Evolutionary conservation across 208 protist species (phyloP).

Genomic region (Leishmania mexicana): DNA sequence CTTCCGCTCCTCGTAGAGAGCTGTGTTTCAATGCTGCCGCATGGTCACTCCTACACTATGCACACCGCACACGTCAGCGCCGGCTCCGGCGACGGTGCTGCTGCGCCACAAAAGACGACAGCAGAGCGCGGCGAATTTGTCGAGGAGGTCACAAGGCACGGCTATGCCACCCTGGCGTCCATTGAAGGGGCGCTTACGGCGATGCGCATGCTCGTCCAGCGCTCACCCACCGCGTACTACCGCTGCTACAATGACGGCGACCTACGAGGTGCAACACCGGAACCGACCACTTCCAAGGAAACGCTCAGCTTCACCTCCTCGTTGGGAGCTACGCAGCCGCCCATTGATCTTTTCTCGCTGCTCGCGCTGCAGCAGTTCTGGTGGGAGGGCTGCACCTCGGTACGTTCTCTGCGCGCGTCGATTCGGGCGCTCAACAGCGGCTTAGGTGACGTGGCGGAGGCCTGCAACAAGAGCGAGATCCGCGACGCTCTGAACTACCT

Average conservation of each 20-base stretch:
- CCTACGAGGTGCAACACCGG: neutral
- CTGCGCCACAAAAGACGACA: neutral
- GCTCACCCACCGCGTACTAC: conserved; percentile 19
- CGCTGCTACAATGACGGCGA: neutral
- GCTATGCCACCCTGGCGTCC: conserved; percentile 26
- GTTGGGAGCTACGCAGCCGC: neutral
- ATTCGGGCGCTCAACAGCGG: conserved; percentile 22
- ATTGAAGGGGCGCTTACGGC: conserved; percentile 50
- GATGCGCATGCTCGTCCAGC: conserved; percentile 32
- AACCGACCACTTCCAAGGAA: neutral
- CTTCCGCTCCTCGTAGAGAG: conserved; percentile 62
- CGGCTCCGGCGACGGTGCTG: neutral
- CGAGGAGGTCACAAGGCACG: conserved; percentile 32
- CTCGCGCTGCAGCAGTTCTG: conserved; percentile 63
- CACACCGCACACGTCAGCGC: neutral
- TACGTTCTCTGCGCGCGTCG: conserved; percentile 23
- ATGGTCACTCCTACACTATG: conserved; percentile 24
- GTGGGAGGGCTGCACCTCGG: conserved; percentile 58
- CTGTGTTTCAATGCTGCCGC: conserved; percentile 38
- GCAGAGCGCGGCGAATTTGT: conserved; percentile 42
- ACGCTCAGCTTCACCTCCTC: neutral
- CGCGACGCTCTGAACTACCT: conserved; percentile 54
- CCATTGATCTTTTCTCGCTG: conserved; percentile 28
- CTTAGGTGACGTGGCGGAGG: conserved; percentile 39
- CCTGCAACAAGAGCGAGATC: conserved; percentile 39